These are phyloP conservation scores for Pythium folliculosum DNA, from an alignment of 352 stramenopile species.

Conservation along the genomic window DNA sequence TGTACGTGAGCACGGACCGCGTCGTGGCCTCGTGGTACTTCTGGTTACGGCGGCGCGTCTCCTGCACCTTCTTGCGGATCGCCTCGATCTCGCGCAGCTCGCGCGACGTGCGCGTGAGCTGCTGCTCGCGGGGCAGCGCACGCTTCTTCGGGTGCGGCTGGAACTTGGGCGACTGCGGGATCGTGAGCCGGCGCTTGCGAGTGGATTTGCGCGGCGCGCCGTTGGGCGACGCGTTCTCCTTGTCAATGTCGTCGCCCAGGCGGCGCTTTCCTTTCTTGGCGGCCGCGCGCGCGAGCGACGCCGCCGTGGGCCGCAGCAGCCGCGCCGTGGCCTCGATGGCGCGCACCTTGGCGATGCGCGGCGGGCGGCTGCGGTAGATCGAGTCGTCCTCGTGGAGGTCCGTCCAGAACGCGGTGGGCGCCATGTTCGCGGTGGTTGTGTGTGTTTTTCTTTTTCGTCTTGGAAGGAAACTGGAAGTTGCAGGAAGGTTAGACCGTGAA, in stretches of 20 bases:
- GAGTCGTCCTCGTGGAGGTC: constrained; percentile 41
- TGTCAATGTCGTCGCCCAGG: constrained; percentile 44
- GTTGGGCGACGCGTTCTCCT: constrained; percentile 28
- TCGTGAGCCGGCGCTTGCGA: constrained; percentile 46
- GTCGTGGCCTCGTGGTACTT: constrained; percentile 72
- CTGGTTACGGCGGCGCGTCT: constrained; percentile 58
- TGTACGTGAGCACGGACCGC: constrained; percentile 30
- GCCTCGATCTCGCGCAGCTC: constrained; percentile 74
- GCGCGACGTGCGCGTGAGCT: constrained; percentile 70
- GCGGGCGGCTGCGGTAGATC: constrained; percentile 45
- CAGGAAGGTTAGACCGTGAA: constrained; percentile 4
- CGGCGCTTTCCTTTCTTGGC: constrained; percentile 51
- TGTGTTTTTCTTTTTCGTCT: neutral
- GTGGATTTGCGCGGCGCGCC: neutral
- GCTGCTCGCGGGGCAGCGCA: constrained; percentile 31
- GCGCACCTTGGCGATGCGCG: constrained; percentile 49
- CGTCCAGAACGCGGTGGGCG: constrained; percentile 32
- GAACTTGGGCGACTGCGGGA: constrained; percentile 74
- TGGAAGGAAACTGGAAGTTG: neutral
- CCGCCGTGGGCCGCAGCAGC: constrained; percentile 56
- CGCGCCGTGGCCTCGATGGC: constrained; percentile 62
- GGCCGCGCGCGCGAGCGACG: constrained; percentile 50
- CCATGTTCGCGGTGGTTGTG: constrained; percentile 25
- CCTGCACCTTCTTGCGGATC: constrained; percentile 56
- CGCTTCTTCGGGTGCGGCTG: constrained; percentile 36